Percentiles rank a stretch among this genome's conserved stretches.
phyloP scores from a whole-genome alignment of 139 green algal genomes.

The Chlorella sorokiniana region DNA sequence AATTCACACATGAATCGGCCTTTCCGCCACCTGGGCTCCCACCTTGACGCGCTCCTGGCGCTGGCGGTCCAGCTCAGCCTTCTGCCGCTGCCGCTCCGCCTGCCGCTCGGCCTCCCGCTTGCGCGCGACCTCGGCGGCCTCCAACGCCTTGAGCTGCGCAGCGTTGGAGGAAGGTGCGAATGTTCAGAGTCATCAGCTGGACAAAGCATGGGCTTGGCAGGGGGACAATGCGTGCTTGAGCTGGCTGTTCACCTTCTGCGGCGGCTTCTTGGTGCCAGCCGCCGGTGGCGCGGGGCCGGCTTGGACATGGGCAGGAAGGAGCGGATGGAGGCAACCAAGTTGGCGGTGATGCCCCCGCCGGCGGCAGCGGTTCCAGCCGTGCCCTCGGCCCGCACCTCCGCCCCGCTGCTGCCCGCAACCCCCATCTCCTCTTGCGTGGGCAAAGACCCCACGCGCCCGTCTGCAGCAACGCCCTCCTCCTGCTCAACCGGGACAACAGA shows the following conservation, averaged over 20 bases:
- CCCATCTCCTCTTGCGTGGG: no score
- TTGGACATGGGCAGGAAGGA: constrained; percentile 70
- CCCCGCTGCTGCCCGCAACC: no score
- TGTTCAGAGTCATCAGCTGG: background rate
- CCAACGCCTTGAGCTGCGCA: constrained; percentile 72
- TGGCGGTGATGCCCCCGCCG: constrained; percentile 41
- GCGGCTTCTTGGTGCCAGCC: constrained; percentile 62
- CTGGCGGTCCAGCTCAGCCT: constrained; percentile 49
- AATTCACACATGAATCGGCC: background rate
- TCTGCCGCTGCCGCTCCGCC: constrained; percentile 50
- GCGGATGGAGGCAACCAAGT: constrained; percentile 69
- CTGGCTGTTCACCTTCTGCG: constrained; percentile 5
- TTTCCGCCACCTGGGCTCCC: background rate
- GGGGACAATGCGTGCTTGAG: background rate
- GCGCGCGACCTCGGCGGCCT: constrained; percentile 64
- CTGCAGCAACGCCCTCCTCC: background rate
- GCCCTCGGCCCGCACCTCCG: background rate
- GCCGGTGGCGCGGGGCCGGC: constrained; percentile 39
- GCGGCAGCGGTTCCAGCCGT: background rate
- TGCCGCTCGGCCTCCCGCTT: constrained; percentile 54
- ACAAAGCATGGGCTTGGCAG: background rate
- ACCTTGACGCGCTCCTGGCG: constrained; percentile 47
- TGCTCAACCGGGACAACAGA: constrained; percentile 2
- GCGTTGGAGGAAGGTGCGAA: background rate
- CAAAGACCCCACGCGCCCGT: no score